Evolutionary conservation across 148 eudicot species (phyloP).

Genomic region (Rhododendron ovatum): DNA sequence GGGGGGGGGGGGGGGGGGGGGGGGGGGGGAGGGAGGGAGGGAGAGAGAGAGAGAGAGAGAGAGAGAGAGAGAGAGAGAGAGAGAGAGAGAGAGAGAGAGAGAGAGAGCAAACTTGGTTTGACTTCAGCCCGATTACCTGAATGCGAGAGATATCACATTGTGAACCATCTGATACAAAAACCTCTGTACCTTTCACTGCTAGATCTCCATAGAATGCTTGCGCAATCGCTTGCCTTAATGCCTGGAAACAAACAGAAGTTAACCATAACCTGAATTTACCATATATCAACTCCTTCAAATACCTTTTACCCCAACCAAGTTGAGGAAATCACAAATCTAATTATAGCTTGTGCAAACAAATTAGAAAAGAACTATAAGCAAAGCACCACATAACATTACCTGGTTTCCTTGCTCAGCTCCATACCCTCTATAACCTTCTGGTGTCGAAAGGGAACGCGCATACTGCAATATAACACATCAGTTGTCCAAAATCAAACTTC

Average conservation of each 20-base stretch:
- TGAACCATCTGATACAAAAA: slow-evolving; percentile 87
- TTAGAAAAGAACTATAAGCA: not conserved
- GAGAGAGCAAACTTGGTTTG: not conserved
- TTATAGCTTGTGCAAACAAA: not conserved
- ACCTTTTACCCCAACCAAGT: not conserved
- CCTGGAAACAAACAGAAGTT: slow-evolving; percentile 30
- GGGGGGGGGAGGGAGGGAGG: too few species aligned
- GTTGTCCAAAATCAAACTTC: not conserved
- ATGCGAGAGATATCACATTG: slow-evolving; percentile 80
- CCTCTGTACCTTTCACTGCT: slow-evolving; percentile 40
- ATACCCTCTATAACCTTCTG: slow-evolving; percentile 70
- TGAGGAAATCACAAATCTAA: not conserved
- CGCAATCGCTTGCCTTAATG: slow-evolving; percentile 59
- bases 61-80: not conserved
- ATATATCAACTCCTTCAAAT: not conserved
- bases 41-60: too few species aligned
- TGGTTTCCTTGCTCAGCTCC: slow-evolving; percentile 82
- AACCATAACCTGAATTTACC: not conserved
- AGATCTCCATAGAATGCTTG: slow-evolving; percentile 44
- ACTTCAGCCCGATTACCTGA: slow-evolving; percentile 43
- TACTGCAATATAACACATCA: slow-evolving; percentile 33
- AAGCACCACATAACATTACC: slow-evolving; percentile 37
- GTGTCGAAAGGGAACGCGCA: slow-evolving; percentile 56
- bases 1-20: too few species aligned
- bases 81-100: slow-evolving; percentile 7